Evolutionary conservation across 2,329 filamentous ascomycete species (phyloP), one percentile per base, ranked within the genome.

Genomic region (Emergomyces pasteurianus): DNA sequence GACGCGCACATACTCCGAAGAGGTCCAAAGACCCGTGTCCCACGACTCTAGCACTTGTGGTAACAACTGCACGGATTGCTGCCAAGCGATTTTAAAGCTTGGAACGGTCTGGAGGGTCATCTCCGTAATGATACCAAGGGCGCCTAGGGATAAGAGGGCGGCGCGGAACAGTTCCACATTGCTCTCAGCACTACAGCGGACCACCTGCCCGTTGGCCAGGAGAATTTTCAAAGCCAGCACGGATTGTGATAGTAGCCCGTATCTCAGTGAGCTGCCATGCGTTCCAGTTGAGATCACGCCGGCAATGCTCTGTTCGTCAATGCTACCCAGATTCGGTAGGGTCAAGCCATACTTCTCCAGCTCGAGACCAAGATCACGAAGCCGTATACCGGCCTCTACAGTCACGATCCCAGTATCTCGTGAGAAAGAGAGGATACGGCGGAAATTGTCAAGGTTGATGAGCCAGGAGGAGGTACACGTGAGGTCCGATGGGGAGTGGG

Each of bases 381-480:
- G 79, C 23, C 92, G 83, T 65, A 97, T 96, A 18, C 94, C 94
- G n/a, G 88, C 88, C 76, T 97, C 83, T 67, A 95, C 88, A 2
- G 86, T 84, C 59, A 95, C 83, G 8, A 88, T 75, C 58, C 85
- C 83, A 12, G 80, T 86, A 46, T 83, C 79, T 58, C 74, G 75
- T 70, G 95, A 85, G 56, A 95, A 80, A 8, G 84, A 81, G 57
- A 95, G 71, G 36, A 97, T 82, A 59, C 82, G 79, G 70, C 84
- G 85, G 76, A 89, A 90, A 65, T 88, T 81, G 78, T 99, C 94
- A 63, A 99, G 83, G 73, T 96, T 97, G 67, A 97, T 80, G 71
- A 96, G 86, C 94, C 94, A 97, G 65, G 88, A 89, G 18, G 89
- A 94, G 5, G 92, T 95, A 75, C 90, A 95, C 4, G 92, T 97